Base-by-base conservation (phyloP, 1,139 yeast genomes). In the Eremothecium gossypii region DNA sequence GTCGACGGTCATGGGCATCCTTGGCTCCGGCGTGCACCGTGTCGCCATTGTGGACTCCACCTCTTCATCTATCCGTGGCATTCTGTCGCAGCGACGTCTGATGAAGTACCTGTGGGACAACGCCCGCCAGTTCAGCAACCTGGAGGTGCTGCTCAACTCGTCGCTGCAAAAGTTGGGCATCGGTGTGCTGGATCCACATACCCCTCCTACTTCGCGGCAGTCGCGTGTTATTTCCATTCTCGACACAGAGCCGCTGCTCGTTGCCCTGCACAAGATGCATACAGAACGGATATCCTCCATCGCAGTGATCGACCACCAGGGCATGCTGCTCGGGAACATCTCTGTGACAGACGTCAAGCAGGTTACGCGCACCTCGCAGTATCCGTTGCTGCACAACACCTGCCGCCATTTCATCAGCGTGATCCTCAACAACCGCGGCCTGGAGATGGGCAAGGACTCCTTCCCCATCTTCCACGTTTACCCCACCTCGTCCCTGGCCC, bases 381-480 rank as follows among this genome's bases (percentile, higher is more conserved):
- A 93, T 7, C 86, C 83, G 48, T 67, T 85, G 49, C 71, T 91
- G 45, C 81, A 81, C 57, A 80, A 83, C 59, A 73, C 93, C 7
- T 93, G 95, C 61, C 72, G 86, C 57, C 91, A 84, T 62, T 91
- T 89, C 59, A 77, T 91, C 46, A 79, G 94, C 30, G 83, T 86
- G 50, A 87, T 89, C 50, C 73, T 91, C 49, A 81, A 84, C 53
- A 81, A 81, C 49, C 80, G 95, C 57, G 98, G 97, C 11, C 73
- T 91, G 29, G 94, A 82, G 57, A 60, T 54, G 37, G 91, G 87
- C 58, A 87, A 89, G 64, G 98, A 91, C 67, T 89, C 93, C 38
- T 89, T 81, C 71, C 98, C 98, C 11, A 89, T 91, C 39, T 91
- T 91, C 73, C 95, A 89, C 62, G 96, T 89, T 28, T 82, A 83